Evolutionary conservation across 257 asterid genomes (phyloP).

Genomic region (Fraxinus pennsylvanica): DNA sequence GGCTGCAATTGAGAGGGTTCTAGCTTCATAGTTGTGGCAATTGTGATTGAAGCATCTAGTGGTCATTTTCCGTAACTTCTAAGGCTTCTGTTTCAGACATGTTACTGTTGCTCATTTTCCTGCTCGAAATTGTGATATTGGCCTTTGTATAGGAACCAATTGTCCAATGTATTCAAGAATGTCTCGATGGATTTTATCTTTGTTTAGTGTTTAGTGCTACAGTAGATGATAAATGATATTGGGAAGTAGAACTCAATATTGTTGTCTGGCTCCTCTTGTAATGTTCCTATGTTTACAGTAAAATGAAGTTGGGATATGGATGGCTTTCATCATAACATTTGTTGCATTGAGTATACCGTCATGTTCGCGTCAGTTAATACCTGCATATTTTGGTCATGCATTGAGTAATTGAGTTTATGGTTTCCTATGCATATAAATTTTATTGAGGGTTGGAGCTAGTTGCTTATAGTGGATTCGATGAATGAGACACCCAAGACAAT

Average conservation of each 20-base stretch:
- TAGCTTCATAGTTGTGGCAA: constrained; percentile 36
- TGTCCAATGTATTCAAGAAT: background rate
- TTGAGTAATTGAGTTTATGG: no score
- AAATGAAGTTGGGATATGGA: background rate
- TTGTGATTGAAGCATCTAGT: background rate
- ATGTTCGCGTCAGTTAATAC: no score
- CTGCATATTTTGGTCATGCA: no score
- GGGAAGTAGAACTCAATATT: background rate
- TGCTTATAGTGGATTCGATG: no score
- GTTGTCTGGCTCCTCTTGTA: background rate
- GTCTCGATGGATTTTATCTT: background rate
- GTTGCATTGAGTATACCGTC: background rate
- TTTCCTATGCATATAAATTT: no score
- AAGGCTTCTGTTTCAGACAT: background rate
- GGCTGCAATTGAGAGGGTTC: constrained; percentile 76
- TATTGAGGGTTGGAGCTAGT: no score
- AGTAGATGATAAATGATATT: background rate
- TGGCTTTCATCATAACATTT: background rate
- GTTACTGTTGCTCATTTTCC: background rate
- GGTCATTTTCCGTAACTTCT: background rate
- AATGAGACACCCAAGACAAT: no score
- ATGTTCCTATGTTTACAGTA: background rate
- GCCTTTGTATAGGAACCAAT: background rate
- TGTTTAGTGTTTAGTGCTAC: background rate
- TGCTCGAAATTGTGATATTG: background rate